A percentile compares a stretch with the other conserved stretches of the same genome.
Conservation (phyloP, 2,329 filamentous ascomycete species). For the Aurifilum marmelostoma region DNA sequence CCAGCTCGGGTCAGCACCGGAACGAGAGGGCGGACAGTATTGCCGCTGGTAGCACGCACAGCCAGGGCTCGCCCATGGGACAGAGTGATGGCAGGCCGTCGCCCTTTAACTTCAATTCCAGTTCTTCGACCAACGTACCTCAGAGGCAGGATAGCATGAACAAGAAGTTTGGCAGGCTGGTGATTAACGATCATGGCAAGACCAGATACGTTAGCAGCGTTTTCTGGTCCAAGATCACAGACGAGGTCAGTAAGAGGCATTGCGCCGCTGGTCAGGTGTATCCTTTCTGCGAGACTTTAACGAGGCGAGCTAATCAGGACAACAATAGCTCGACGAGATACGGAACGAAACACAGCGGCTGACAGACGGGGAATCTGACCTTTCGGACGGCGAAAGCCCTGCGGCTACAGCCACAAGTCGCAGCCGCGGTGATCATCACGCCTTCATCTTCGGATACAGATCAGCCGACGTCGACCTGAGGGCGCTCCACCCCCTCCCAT, state of each 20-base stretch:
- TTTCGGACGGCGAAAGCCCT: slow-evolving; percentile 59
- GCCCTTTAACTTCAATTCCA: slow-evolving; percentile 29
- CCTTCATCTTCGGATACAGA: slow-evolving; percentile 73
- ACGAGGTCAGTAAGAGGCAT: slow-evolving; percentile 59
- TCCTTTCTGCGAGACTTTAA: neutral
- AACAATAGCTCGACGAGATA: slow-evolving; percentile 47
- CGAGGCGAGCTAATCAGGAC: slow-evolving; percentile 7
- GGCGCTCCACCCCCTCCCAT: slow-evolving; percentile 65
- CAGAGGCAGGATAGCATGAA: slow-evolving; percentile 41
- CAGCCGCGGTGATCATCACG: slow-evolving; percentile 60
- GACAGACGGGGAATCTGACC: slow-evolving; percentile 59
- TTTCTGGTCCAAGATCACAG: slow-evolving; percentile 76
- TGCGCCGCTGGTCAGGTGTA: neutral
- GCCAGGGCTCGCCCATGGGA: slow-evolving; percentile 31
- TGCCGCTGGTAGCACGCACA: slow-evolving; percentile 29
- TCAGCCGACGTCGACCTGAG: slow-evolving; percentile 70
- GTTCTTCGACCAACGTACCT: slow-evolving; percentile 27
- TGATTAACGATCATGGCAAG: slow-evolving; percentile 69
- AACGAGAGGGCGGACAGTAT: slow-evolving; percentile 33
- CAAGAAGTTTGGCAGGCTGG: slow-evolving; percentile 67
- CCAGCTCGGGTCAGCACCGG: slow-evolving; percentile 18
- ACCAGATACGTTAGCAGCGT: slow-evolving; percentile 76
- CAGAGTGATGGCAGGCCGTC: slow-evolving; percentile 29
- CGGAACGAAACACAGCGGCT: slow-evolving; percentile 54
- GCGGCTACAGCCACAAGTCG: slow-evolving; percentile 47